Evolutionary conservation across 192 early-diverging fungal species (phyloP), one percentile per base, ranked within the genome.

Genomic region (Coemansia sp.): DNA sequence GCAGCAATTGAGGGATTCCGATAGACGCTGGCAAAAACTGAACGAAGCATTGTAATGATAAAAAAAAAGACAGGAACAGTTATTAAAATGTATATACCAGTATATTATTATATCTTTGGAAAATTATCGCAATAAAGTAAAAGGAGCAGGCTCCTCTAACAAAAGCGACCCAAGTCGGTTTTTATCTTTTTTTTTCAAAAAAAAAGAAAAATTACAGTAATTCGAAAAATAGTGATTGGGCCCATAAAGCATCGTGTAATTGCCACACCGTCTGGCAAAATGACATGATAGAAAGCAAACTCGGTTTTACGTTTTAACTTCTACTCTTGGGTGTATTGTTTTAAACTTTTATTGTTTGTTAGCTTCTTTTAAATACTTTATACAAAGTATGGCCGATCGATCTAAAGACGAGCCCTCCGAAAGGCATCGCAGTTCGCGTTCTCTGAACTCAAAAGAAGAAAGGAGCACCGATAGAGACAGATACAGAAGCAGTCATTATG

Each of bases 31-130:
- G 77, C 62, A 31, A 80, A 40, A 52, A 52, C 77, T 17, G 68
- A 50, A 16, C 77, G 77, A 32, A 80, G 67, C 77, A 80, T 80
- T 55, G 12, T 34, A 52, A 25, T 40, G 12, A 34, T 56, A 45
- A 54, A 63, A 50, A 65, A 17, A 29, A 30, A 68, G 12, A 12
- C 48, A 54, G 45, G 29, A 61, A 36, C 8, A 40, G 42, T 48
- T 31, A 34, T 14, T 18, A 29, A 57, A 68, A 38, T 38, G 10
- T 38, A 10, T 38, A 38, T 38, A 38, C 36, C 36, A 38, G 36
- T 38, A 38, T 38, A 38, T 7, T 38, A 38, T 38, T 7, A 7
- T 38, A 7, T 38, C 10, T 7, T 38, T 38, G 36, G 4, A 38
- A 10, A 38, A 38, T n/a, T n/a, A n/a, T n/a, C n/a, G n/a, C n/a